These are phyloP conservation scores for Pezicula carpinea DNA, from an alignment of 2,329 filamentous ascomycete species.

Conservation along the genomic window DNA sequence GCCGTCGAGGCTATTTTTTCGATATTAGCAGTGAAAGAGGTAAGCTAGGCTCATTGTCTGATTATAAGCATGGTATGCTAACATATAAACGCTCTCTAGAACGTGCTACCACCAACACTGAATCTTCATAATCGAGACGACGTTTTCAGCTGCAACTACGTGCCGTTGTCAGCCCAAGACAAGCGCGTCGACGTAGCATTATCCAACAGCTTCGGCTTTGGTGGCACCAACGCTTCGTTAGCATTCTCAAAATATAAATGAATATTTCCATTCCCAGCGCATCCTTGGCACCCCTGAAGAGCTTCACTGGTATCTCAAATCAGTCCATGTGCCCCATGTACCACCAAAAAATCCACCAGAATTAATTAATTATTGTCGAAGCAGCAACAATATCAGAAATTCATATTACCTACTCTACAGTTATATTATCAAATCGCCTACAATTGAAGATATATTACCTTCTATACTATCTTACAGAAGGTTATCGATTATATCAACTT, in stretches of 20 bases:
- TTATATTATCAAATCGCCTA: too few relatives aligned
- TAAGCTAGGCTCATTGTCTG: constrained; percentile 39
- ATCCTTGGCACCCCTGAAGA: too few relatives aligned
- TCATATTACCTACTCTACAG: too few relatives aligned
- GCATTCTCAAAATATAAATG: constrained; percentile 52
- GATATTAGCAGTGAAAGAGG: constrained; percentile 72
- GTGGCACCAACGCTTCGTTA: constrained; percentile 88
- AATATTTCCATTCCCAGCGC: background rate
- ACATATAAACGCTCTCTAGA: constrained; percentile 41
- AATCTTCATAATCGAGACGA: constrained; percentile 68
- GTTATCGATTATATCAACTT: too few relatives aligned
- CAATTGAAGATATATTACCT: too few relatives aligned
- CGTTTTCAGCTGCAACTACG: constrained; percentile 78
- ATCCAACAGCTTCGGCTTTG: constrained; percentile 97
- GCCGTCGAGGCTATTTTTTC: constrained; percentile 87
- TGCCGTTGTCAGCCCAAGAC: constrained; percentile 66
- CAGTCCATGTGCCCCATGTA: too few relatives aligned
- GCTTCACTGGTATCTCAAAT: too few relatives aligned
- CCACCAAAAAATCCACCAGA: too few relatives aligned
- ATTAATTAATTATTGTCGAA: too few relatives aligned
- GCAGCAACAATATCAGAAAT: too few relatives aligned
- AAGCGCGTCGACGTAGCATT: constrained; percentile 68
- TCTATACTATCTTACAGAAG: too few relatives aligned
- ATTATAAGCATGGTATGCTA: background rate
- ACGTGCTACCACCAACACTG: constrained; percentile 76